Percentiles rank a stretch among this genome's conserved stretches.
Evolutionary conservation across 306 rosid species (phyloP).

Genomic region (Vigna nakashimae): DNA sequence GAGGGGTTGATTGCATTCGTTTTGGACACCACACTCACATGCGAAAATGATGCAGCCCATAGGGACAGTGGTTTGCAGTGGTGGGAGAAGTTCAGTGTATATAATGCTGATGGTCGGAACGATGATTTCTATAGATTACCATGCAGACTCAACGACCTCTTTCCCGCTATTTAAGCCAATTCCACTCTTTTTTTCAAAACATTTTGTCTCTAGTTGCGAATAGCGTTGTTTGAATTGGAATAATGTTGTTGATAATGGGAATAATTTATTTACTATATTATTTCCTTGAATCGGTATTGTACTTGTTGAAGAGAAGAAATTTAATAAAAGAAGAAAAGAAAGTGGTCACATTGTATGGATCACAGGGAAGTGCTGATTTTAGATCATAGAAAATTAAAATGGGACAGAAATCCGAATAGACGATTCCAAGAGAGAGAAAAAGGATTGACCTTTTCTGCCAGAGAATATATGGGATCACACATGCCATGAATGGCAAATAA

Average conservation of each 20-base stretch:
- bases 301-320: background rate
- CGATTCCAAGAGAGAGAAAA: conserved; percentile 1
- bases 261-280: conserved; percentile 13
- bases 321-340: background rate
- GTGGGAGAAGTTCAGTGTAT: conserved; percentile 79
- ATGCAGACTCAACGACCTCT: conserved; percentile 55
- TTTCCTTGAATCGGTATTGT: background rate
- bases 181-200: background rate
- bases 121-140: conserved; percentile 76
- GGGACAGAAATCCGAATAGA: background rate
- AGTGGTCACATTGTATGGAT: background rate
- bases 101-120: conserved; percentile 61
- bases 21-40: conserved; percentile 63
- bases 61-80: conserved; percentile 69
- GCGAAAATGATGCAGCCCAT: conserved; percentile 49
- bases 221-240: conserved; percentile 8
- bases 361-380: background rate
- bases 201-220: background rate
- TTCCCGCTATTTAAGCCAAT: conserved; percentile 52
- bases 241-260: conserved; percentile 14
- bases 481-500: conserved; percentile 14
- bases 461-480: conserved; percentile 27
- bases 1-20: conserved; percentile 70
- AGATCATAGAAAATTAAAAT: conserved; percentile 4
- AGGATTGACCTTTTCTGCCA: conserved; percentile 41